phyloP scores from a whole-genome alignment of 2,329 filamentous ascomycete genomes.

The Hypoxylon sp. region DNA sequence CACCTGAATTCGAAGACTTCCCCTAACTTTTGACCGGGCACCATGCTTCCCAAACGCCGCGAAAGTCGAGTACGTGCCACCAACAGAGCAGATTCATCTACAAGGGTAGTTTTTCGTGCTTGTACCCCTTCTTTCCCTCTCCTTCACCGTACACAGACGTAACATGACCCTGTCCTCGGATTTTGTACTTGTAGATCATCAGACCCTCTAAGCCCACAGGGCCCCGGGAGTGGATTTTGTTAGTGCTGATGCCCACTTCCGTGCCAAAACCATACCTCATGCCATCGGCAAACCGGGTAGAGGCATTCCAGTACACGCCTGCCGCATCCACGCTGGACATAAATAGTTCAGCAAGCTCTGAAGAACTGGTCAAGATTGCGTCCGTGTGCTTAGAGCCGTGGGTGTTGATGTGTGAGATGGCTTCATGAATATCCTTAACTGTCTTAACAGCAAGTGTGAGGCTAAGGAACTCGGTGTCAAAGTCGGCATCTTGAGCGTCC shows the following conservation, averaged over 20 bases:
- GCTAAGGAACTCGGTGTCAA: constrained; percentile 88
- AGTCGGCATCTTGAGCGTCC: constrained; percentile 78
- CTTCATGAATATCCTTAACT: constrained; percentile 75
- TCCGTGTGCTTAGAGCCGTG: constrained; percentile 97
- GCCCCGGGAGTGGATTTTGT: constrained; percentile 95
- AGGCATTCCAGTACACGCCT: constrained; percentile 97
- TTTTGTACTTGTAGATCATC: constrained; percentile 97
- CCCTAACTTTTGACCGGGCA: constrained; percentile 5
- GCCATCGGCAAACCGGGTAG: constrained; percentile 92
- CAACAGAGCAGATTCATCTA: constrained; percentile 39
- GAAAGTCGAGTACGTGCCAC: background rate
- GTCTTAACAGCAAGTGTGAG: constrained; percentile 87
- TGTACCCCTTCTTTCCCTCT: constrained; percentile 69
- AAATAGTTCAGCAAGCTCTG: constrained; percentile 80
- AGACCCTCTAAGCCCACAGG: constrained; percentile 94
- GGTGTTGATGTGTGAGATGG: constrained; percentile 88
- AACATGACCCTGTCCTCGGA: constrained; percentile 86
- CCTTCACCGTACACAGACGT: constrained; percentile 80
- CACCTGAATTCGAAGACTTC: background rate
- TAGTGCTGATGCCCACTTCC: constrained; percentile 97
- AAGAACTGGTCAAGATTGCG: constrained; percentile 81
- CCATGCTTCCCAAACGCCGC: constrained; percentile 19
- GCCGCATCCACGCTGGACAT: constrained; percentile 88
- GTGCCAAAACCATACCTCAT: constrained; percentile 98
- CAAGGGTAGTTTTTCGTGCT: constrained; percentile 68